Evolutionary conservation across 768 basidiomycete species (phyloP), one percentile per base, ranked within the genome.

Genomic region (Boletus sp.): DNA sequence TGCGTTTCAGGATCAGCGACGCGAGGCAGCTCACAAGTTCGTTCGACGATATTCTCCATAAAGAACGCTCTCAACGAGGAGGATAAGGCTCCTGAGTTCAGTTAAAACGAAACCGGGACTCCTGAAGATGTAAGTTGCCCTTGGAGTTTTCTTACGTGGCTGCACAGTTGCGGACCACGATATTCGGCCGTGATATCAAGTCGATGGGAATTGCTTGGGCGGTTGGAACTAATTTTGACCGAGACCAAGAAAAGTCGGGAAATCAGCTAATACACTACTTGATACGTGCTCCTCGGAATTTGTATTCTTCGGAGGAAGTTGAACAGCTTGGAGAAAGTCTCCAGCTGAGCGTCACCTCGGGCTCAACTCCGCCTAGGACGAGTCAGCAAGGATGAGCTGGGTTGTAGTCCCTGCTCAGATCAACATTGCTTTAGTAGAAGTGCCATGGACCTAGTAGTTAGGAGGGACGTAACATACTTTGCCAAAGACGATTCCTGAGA

Each of bases 11-110:
- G 20, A 33, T 24, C 12, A 17, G 20, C 6, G 10, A 30, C 5
- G 8, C 0, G n/a, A 37, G n/a, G 17, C 2, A 28, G 58, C 67
- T 53, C 29, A 68, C 67, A 17, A 29, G 56, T 50, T 41, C 3
- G 10, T 50, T 61, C 30, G 17, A 54, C 37, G 18, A 37, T 17
- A 15, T 30, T 44, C 18, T 47, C 59, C 67, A 67, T 67, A 6
- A n/a, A 24, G n/a, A 18, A 29, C 1, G 11, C 7, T 11, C 20
- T 42, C 28, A 15, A 14, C 18, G 4, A 53, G 7, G 20, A 40
- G n/a, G 7, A 50, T 30, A 28, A 30, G 29, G 24, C 15, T 41
- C 41, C 7, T 39, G 11, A 11, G 45, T 32, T 49, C 52, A 44
- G 47, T 14, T 18, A 20, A 20, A 2, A 37, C 14, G 24, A 28